Base-by-base conservation (phyloP, 345 rosid species). In the Syzygium oleosum region DNA sequence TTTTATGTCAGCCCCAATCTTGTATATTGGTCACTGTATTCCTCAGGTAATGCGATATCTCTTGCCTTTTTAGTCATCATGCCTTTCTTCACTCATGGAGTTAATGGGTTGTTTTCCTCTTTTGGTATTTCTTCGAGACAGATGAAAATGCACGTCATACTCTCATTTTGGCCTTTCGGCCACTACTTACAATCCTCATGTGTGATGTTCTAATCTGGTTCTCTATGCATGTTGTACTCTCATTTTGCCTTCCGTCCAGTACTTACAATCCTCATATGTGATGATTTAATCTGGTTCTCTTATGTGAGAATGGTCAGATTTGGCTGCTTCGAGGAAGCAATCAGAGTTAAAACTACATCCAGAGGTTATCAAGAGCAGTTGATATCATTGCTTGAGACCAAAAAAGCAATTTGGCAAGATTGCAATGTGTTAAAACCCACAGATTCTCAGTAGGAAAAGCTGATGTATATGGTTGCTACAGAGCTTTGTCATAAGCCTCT, bases 41-140 rank as follows among this genome's bases (percentile, higher is more conserved):
- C 99, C 99, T 84, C 98, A 96, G 98, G 98, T 97, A 93, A 89
- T 41, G 86, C 41, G 53, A 31, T 49, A 84, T 56, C 84, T 14
- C 49, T 34, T 73, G 80, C 80, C 80, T 73, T 73, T 49, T 73
- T 73, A 34, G 14, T 73, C 27, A 73, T 34, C 80, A 73, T 73
- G 80, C 27, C 49, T 73, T 73, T 73, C n/a, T 56, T 23, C 12
- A 73, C 49, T 73, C 25, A 19, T 73, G 49, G 80, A 73, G 27
- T 73, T 34, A 23, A 73, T 73, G 80, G 49, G 27, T 68, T 25
- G 79, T 15, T 54, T 77, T 87, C n/a, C 63, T 77, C 55, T 22
- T 78, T 78, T 86, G 25, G 14, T 73, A 19, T 38, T 73, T 38
- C 80, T 73, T 73, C 19, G 38, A 34, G 49, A 73, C 8, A 73